Percentiles rank a stretch among this genome's conserved stretches.
phyloP scores from a whole-genome alignment of 2,329 filamentous ascomycete genomes.

The Dactylonectria macrodidyma region DNA sequence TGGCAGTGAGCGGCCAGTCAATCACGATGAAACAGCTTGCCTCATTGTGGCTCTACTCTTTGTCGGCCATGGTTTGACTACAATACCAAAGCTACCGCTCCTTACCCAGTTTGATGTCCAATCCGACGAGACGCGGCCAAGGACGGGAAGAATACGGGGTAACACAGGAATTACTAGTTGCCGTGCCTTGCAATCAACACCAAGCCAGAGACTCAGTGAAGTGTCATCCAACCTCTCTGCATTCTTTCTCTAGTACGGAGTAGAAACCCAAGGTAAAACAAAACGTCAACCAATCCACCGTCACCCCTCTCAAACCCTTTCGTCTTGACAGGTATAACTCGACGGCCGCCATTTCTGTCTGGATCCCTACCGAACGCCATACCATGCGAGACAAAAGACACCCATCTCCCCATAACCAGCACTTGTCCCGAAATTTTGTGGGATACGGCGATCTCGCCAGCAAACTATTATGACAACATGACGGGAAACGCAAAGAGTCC shows the following conservation, averaged over 20 bases:
- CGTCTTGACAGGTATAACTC: slow-evolving; percentile 38
- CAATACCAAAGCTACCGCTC: not conserved
- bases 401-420: slow-evolving; percentile 26
- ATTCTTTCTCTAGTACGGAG: slow-evolving; percentile 12
- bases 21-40: no score
- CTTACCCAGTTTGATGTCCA: not conserved
- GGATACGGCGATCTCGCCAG: slow-evolving; percentile 14
- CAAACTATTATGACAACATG: slow-evolving; percentile 28
- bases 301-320: slow-evolving; percentile 24
- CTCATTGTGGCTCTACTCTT: not conserved
- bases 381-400: slow-evolving; percentile 48
- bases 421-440: slow-evolving; percentile 9
- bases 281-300: slow-evolving; percentile 16
- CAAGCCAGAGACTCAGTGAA: not conserved
- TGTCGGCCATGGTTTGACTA: not conserved
- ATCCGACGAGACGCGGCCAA: not conserved
- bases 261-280: slow-evolving; percentile 11
- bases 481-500: not conserved
- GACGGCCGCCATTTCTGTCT: slow-evolving; percentile 36
- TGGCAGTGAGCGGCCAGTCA: no score
- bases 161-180: not conserved
- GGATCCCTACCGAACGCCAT: slow-evolving; percentile 46
- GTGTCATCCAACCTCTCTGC: slow-evolving; percentile 26
- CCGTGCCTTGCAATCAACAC: slow-evolving; percentile 1
- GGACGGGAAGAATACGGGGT: not conserved